Conservation (phyloP, 306 rosid species). For the Prunus davidiana region DNA sequence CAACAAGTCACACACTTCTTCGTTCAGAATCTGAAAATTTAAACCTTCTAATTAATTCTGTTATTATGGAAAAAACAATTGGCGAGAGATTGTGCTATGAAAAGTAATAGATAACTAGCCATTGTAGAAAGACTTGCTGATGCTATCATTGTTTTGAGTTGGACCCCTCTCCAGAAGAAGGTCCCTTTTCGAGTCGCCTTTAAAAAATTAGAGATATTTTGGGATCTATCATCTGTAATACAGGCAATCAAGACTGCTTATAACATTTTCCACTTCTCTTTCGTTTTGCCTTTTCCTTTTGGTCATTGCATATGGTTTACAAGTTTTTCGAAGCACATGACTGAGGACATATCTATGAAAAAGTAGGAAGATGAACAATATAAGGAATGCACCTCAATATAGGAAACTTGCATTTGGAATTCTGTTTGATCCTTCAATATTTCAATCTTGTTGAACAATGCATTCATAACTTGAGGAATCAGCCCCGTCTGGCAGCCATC, state of each 20-base stretch:
- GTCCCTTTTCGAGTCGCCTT: not conserved
- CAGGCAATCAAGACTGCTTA: conserved; percentile 1
- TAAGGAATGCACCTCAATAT: conserved; percentile 57
- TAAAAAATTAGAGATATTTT: conserved; percentile 9
- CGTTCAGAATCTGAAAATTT: conserved; percentile 63
- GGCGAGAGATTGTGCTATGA: conserved; percentile 5
- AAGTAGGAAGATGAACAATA: not conserved
- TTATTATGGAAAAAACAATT: not conserved
- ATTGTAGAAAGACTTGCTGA: conserved; percentile 9
- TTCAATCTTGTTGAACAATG: conserved; percentile 69
- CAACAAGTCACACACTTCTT: conserved; percentile 81
- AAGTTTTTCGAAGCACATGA: not conserved
- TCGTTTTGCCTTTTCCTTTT: not conserved
- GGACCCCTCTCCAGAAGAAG: not conserved
- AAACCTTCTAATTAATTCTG: conserved; percentile 29
- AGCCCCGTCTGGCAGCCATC: conserved; percentile 52
- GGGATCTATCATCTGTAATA: not conserved
- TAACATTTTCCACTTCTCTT: not conserved
- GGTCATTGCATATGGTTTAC: not conserved
- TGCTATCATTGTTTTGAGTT: conserved; percentile 15
- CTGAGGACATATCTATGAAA: not conserved
- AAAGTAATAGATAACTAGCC: conserved; percentile 8
- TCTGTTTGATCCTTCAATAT: conserved; percentile 62
- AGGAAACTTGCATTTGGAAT: conserved; percentile 79
- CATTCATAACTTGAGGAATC: conserved; percentile 68